Percentiles rank a stretch among this genome's conserved stretches.
These are phyloP conservation scores for Dothideomycetes sp. DNA, from an alignment of 2,329 filamentous ascomycete genomes.

Conservation along the genomic window DNA sequence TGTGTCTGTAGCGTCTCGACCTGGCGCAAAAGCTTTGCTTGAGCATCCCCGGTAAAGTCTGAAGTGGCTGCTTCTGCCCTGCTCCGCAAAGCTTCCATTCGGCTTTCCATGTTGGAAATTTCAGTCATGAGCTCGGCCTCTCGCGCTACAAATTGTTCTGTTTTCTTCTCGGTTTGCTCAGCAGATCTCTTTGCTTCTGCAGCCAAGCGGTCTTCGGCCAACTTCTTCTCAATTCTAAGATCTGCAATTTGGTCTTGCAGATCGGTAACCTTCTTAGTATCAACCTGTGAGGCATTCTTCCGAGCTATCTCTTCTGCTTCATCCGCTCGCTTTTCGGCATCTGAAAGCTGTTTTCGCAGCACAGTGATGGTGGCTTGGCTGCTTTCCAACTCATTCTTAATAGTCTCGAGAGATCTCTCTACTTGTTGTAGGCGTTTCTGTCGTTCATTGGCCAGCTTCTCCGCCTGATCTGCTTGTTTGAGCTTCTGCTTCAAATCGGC, in stretches of 20 bases:
- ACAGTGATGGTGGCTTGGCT: conserved; percentile 56
- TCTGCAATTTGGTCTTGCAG: conserved; percentile 55
- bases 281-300: conserved; percentile 56
- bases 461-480: conserved; percentile 47
- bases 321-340: conserved; percentile 56
- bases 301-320: conserved; percentile 55
- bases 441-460: conserved; percentile 46
- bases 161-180: conserved; percentile 61
- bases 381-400: conserved; percentile 52
- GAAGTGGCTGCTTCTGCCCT: conserved; percentile 84
- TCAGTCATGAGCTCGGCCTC: conserved; percentile 78
- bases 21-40: conserved; percentile 82
- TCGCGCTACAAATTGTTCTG: conserved; percentile 54
- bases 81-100: conserved; percentile 76
- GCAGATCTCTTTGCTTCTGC: conserved; percentile 60
- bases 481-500: conserved; percentile 50
- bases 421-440: conserved; percentile 39
- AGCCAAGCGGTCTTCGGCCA: conserved; percentile 58
- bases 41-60: conserved; percentile 67
- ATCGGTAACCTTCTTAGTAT: conserved; percentile 44
- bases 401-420: conserved; percentile 46
- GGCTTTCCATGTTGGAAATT: conserved; percentile 66
- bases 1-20: conserved; percentile 94
- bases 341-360: conserved; percentile 58
- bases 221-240: conserved; percentile 62